Evolutionary conservation across 768 basidiomycete species (phyloP), one percentile per base, ranked within the genome.

Genomic region (Cystobasidium onofrii): DNA sequence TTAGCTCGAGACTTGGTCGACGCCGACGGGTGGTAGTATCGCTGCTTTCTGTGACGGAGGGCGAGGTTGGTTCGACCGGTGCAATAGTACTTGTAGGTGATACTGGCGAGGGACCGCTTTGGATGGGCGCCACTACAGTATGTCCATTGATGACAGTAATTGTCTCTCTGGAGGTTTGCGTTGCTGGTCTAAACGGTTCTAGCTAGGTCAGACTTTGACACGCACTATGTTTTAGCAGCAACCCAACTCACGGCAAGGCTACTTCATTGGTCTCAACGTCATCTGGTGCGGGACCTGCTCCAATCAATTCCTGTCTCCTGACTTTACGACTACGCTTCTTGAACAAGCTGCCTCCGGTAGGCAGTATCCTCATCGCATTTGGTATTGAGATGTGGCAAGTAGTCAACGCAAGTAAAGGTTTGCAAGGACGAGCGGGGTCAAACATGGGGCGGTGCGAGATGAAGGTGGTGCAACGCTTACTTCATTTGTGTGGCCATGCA

Each of bases 141-240:
- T 64, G 34, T 6, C 63, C 63, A 43, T 64, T 64, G 12, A 64
- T 46, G 3, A 64, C 63, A 64, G 63, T 64, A 15, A 64, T 34
- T 4, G 15, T 13, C 36, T 41, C 12, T 4, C 3, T 29, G 27
- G 10, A 12, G 7, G 63, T 41, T 34, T n/a, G 25, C 33, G n/a
- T 64, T 23, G 10, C 31, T 31, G 63, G 63, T 9, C 39, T 64
- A 23, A 46, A 6, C 33, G 31, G 7, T 23, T 10, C 10, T 7
- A 43, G 10, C 10, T 12, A 7, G 10, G 25, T n/a, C 62, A 31
- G 62, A 10, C 9, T 63, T 15, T 29, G 31, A 27, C 31, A n/a
- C n/a, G n/a, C n/a, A n/a, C n/a, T 27, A 63, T 27, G 9, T 33
- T 23, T 23, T 43, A 43, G 9, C 7, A 7, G 9, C 9, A 43